Evolutionary conservation across 2,329 filamentous ascomycete species (phyloP).

Genomic region (Scedosporium minutisporum): DNA sequence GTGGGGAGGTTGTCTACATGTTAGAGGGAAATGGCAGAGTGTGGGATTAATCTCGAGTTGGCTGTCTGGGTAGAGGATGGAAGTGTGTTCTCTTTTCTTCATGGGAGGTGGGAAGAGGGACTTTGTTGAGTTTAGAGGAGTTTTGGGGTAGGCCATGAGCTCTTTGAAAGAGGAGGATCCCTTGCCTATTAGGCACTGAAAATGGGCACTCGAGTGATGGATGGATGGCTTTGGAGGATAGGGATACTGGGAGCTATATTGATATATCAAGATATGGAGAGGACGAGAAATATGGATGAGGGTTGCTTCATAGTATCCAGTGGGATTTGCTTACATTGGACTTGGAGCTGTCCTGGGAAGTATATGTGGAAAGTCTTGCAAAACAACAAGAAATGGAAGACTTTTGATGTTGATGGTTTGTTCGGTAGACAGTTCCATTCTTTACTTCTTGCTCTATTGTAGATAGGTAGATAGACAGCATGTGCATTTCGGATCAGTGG

Average conservation of each 20-base stretch:
- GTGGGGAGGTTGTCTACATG: too few species aligned
- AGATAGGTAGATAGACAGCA: constrained; percentile 6
- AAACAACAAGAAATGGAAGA: not conserved
- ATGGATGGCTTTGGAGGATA: not conserved
- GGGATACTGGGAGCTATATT: not conserved
- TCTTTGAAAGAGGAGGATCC: not conserved
- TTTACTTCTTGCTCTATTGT: not conserved
- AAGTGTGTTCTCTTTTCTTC: too few species aligned
- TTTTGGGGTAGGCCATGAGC: not conserved
- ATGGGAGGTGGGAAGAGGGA: too few species aligned
- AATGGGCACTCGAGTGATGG: not conserved
- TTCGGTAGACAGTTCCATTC: not conserved
- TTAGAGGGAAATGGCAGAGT: too few species aligned
- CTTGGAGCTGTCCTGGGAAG: too few species aligned
- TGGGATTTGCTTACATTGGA: too few species aligned
- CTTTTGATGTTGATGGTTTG: not conserved
- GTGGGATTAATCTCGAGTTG: too few species aligned
- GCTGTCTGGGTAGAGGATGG: too few species aligned
- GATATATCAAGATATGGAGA: not conserved
- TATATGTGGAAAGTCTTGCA: too few species aligned
- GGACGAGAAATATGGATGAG: not conserved
- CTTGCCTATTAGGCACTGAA: not conserved
- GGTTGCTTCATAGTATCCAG: not conserved
- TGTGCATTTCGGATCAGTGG: not conserved
- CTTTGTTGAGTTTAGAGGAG: not conserved